Conservation (phyloP, 345 rosid genomes). For the Gossypium arboreum region DNA sequence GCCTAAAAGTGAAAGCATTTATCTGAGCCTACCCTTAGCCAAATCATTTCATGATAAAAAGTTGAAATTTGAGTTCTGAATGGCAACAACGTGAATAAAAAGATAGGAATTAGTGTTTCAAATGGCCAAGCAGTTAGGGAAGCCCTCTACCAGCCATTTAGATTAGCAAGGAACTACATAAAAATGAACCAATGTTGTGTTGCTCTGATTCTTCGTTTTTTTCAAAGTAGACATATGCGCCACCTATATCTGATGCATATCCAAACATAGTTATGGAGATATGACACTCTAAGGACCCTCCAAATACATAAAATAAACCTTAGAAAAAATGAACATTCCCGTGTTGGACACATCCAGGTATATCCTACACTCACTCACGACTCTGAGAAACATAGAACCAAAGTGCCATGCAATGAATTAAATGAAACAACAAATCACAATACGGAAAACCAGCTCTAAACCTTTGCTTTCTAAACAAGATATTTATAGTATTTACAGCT, state of each 20-base stretch:
- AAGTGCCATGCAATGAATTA: neutral
- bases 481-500: neutral
- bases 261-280: neutral
- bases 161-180: neutral
- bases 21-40: neutral
- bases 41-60: neutral
- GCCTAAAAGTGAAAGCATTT: neutral
- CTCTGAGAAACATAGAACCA: neutral
- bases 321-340: neutral
- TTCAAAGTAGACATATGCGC: neutral
- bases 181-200: neutral
- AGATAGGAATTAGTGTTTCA: neutral
- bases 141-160: neutral
- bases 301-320: no score
- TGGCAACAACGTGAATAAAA: neutral
- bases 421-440: neutral
- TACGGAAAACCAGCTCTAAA: neutral
- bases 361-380: neutral
- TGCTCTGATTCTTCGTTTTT: neutral
- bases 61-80: neutral
- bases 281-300: neutral
- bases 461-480: neutral
- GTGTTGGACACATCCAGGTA: neutral
- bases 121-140: conserved; percentile 7
- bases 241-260: neutral